Conservation (phyloP, 352 stramenopile genomes). For the Globisporangium radiosum region DNA sequence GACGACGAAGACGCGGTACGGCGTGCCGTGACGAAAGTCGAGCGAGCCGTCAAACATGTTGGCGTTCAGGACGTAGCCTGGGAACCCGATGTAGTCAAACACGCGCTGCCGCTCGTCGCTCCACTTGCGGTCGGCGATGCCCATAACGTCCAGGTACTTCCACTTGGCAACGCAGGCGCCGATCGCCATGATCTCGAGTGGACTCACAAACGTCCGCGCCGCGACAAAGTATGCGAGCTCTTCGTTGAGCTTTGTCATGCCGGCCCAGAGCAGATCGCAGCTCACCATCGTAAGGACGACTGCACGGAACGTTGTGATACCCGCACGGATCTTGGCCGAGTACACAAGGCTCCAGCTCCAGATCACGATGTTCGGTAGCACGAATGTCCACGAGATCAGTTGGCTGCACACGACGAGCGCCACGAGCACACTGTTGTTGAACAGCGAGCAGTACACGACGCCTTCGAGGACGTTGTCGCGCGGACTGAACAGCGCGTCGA, state of each 20-base stretch:
- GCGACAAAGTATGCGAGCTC: conserved; percentile 27
- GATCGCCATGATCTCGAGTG: conserved; percentile 20
- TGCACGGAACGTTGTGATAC: conserved; percentile 27
- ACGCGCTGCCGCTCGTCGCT: conserved; percentile 17
- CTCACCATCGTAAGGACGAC: conserved; percentile 25
- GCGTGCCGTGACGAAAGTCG: conserved; percentile 11
- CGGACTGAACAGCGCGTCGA: neutral
- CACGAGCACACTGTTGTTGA: conserved; percentile 26
- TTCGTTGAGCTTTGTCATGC: conserved; percentile 25
- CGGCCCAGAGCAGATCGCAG: conserved; percentile 21
- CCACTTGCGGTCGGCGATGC: conserved; percentile 17
- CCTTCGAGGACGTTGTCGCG: conserved; percentile 6
- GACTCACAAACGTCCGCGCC: conserved; percentile 16
- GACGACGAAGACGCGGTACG: conserved; percentile 6
- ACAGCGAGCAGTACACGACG: conserved; percentile 28
- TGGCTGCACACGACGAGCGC: conserved; percentile 18
- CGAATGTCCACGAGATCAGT: conserved; percentile 46
- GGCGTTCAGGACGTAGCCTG: conserved; percentile 6
- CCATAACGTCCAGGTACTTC: conserved; percentile 5
- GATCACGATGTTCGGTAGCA: conserved; percentile 36
- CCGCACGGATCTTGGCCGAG: conserved; percentile 24
- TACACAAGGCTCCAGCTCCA: conserved; percentile 28
- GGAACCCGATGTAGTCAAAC: conserved; percentile 16
- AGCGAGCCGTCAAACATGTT: conserved; percentile 18
- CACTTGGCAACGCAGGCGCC: conserved; percentile 8